Percentiles rank a stretch among this genome's conserved stretches.
Evolutionary conservation across 116 monocot genomes (phyloP).

Genomic region (Dioscorea cayenensis): DNA sequence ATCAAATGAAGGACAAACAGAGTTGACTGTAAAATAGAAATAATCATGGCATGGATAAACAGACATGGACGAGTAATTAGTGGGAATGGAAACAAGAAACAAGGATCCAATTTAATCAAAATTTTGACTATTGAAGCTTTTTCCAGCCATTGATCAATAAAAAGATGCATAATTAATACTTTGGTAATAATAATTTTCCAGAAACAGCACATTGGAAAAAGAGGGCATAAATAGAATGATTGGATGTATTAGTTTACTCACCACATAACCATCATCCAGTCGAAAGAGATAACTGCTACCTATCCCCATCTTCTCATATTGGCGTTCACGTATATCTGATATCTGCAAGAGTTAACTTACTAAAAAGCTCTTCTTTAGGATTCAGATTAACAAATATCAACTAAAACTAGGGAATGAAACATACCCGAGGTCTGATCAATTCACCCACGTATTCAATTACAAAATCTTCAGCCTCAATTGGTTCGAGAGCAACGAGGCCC

Average conservation of each 20-base stretch:
- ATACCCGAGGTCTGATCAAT: conserved; percentile 77
- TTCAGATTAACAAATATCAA: neutral
- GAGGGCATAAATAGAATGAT: too few relatives aligned
- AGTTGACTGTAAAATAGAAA: too few relatives aligned
- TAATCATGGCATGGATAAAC: too few relatives aligned
- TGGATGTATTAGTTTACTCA: conserved; percentile 14
- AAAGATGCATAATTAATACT: too few relatives aligned
- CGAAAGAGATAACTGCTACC: conserved; percentile 99
- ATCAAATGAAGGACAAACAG: too few relatives aligned
- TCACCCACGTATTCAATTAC: conserved; percentile 99
- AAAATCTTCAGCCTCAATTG: conserved; percentile 98
- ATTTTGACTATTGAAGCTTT: too few relatives aligned
- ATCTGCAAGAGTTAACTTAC: conserved; percentile 33
- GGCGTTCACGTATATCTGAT: conserved; percentile 85
- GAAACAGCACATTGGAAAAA: too few relatives aligned
- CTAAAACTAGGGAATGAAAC: neutral
- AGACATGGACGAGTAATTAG: too few relatives aligned
- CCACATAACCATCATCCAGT: conserved; percentile 97
- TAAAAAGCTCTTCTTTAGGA: neutral
- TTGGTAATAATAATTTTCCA: too few relatives aligned
- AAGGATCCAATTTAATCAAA: too few relatives aligned
- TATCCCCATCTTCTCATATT: conserved; percentile 97
- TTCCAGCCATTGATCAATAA: too few relatives aligned
- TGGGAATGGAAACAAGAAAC: too few relatives aligned
- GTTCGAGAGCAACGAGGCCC: conserved; percentile 96